A percentile compares a stretch with the other conserved stretches of the same genome.
Conservation (phyloP, 73 alveolate genomes). For the Diophrys appendiculata region DNA sequence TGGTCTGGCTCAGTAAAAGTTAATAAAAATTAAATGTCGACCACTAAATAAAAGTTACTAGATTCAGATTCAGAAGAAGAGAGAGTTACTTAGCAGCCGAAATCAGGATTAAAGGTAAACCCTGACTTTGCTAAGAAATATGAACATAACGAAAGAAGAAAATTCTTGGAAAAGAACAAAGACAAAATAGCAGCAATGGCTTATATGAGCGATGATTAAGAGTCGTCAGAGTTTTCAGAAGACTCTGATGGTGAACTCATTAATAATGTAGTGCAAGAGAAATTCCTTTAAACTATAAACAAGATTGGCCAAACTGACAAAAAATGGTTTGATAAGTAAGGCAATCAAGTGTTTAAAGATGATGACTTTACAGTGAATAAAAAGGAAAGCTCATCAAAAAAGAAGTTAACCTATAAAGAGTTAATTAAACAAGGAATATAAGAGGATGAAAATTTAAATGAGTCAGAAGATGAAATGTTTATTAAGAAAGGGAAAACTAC, state of each 20-base stretch:
- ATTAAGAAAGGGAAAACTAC: slow-evolving; percentile 4
- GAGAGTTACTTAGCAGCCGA: no score
- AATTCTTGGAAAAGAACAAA: slow-evolving; percentile 17
- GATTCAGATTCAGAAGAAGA: no score
- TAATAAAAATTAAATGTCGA: no score
- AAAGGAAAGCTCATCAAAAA: slow-evolving; percentile 18
- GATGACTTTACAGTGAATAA: slow-evolving; percentile 16
- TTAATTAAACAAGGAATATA: slow-evolving; percentile 20
- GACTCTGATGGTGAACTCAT: slow-evolving; percentile 67
- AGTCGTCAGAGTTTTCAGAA: slow-evolving; percentile 33
- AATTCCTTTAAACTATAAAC: slow-evolving; percentile 53
- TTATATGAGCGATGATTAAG: slow-evolving; percentile 19
- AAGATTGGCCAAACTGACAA: slow-evolving; percentile 61
- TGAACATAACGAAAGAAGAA: slow-evolving; percentile 41
- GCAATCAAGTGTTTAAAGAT: slow-evolving; percentile 48
- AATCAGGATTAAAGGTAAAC: slow-evolving; percentile 29
- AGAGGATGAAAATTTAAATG: no score
- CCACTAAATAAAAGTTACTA: no score
- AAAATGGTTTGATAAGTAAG: slow-evolving; percentile 15
- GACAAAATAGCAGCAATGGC: slow-evolving; percentile 30
- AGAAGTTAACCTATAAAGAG: slow-evolving; percentile 62
- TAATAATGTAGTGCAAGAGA: slow-evolving; percentile 42
- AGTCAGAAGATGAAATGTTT: slow-evolving; percentile 23
- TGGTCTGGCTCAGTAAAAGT: no score
- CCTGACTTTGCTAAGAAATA: slow-evolving; percentile 47